Percentiles rank a stretch among this genome's conserved stretches.
Evolutionary conservation across 2,329 filamentous ascomycete species (phyloP).

Genomic region (Pyrenophora teres): DNA sequence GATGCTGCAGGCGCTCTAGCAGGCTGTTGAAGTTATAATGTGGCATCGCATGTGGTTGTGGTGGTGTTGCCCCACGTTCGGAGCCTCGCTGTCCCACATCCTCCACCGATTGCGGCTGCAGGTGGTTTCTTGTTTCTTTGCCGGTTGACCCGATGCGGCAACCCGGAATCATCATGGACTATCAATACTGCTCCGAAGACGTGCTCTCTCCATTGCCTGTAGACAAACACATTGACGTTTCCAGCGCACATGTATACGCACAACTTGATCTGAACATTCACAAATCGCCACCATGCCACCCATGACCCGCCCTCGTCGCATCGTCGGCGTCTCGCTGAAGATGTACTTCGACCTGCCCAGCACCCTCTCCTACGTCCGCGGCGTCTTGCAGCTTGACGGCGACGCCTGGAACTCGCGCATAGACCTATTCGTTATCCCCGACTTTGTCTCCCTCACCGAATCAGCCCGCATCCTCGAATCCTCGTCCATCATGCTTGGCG

Average conservation of each 20-base stretch:
- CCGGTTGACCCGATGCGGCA: conserved; percentile 10
- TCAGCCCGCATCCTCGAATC: conserved; percentile 56
- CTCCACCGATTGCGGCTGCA: background rate
- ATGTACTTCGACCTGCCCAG: conserved; percentile 76
- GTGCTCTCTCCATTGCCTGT: too few species aligned
- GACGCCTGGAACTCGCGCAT: conserved; percentile 62
- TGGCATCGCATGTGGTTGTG: conserved; percentile 8
- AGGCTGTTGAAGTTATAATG: conserved; percentile 6
- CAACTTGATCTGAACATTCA: background rate
- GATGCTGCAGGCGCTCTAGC: background rate
- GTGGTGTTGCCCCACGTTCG: conserved; percentile 8
- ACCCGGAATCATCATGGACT: background rate
- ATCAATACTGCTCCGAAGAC: background rate
- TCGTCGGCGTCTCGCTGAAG: conserved; percentile 76
- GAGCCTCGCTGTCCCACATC: conserved; percentile 2
- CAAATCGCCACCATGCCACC: conserved; percentile 33
- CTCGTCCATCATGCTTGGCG: conserved; percentile 67
- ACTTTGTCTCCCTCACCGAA: conserved; percentile 70
- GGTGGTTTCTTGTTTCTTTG: background rate
- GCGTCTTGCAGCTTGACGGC: conserved; percentile 51
- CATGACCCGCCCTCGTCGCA: conserved; percentile 57
- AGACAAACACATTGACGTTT: background rate
- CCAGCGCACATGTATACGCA: background rate
- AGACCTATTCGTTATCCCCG: conserved; percentile 78
- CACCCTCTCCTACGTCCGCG: conserved; percentile 58